Base-by-base conservation (phyloP, 164 flowering plant species). In the Saururus chinensis region DNA sequence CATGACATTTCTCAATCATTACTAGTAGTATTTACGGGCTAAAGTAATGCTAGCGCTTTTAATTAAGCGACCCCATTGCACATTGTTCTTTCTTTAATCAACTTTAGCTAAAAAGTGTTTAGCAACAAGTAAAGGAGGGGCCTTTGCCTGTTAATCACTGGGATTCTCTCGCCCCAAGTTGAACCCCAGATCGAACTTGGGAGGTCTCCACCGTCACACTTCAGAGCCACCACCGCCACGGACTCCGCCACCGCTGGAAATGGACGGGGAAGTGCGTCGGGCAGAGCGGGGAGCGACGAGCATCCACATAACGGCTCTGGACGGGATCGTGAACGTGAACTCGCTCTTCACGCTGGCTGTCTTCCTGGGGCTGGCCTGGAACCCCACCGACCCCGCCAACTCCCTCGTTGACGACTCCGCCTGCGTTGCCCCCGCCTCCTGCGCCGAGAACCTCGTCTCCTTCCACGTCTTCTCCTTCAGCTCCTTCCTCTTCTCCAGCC, bases 401-500 rank as follows among this genome's bases (percentile, higher is more conserved):
- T 66, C 67, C 56, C 81, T 83, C 41, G 57, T 76, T 66, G 24
- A 56, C 60, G 67, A 70, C 59, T 40, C 75, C 35, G 24, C 45
- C 10, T 86, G 85, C 79, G 9, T 63, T 12, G 78, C 93, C 54
- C 56, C 66, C 4, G 0, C 59, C 14, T n/a, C 66, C 10, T 23
- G 57, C 25, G 81, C 81, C 41, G 81, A 88, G 63, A 25, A 68
- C 53, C 73, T 89, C 35, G 67, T 93, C 25, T 25, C 88, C 58
- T 82, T 70, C 80, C 96, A 90, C 53, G 95, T 90, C 19, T 88
- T 78, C 82, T 82, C 97, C 64, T 88, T 93, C 82, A 73, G 82
- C 66, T 88, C 76, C 62, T 90, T 93, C 76, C 91, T 93, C 67
- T 90, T 90, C 82, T 93, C 97, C 64, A 85, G 84, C 75, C 83